Conservation (phyloP, 192 early-diverging fungal genomes). For the Borealophlyctis nickersoniae region DNA sequence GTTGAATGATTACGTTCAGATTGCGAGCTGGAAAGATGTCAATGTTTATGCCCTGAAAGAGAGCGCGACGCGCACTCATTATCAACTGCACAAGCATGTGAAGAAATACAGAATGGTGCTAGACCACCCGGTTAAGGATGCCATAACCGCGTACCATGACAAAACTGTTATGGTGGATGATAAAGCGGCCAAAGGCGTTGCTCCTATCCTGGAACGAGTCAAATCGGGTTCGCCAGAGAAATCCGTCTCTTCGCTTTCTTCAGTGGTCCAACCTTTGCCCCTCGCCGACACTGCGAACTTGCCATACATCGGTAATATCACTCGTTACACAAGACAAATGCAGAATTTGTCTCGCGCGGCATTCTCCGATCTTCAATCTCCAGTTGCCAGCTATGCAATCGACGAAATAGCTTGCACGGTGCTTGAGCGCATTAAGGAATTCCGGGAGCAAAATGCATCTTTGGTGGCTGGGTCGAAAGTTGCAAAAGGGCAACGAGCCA, state of each 20-base stretch:
- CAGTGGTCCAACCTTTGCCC: neutral
- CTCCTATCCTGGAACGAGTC: neutral
- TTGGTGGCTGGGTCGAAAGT: conserved; percentile 28
- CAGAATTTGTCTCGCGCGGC: conserved; percentile 7
- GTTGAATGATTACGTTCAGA: conserved; percentile 88
- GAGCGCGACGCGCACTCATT: conserved; percentile 87
- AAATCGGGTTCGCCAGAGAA: neutral
- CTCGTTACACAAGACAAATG: too few relatives aligned
- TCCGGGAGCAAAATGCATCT: conserved; percentile 32
- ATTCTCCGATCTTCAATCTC: neutral
- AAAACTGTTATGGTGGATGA: conserved; percentile 6
- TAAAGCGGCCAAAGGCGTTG: neutral
- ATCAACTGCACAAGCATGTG: conserved; percentile 87
- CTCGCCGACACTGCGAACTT: too few relatives aligned
- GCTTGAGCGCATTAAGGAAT: conserved; percentile 37
- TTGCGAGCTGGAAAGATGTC: conserved; percentile 96
- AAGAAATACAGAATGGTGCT: conserved; percentile 79
- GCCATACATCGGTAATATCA: neutral
- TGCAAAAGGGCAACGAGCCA: conserved; percentile 60
- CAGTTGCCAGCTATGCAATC: conserved; percentile 15
- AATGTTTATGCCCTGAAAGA: conserved; percentile 88
- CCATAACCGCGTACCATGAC: conserved; percentile 47
- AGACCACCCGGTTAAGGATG: conserved; percentile 66
- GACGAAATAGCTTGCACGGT: conserved; percentile 39
- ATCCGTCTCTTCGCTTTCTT: neutral